Evolutionary conservation across 352 stramenopile genomes (phyloP).

Genomic region (Phytophthora citrophthora): DNA sequence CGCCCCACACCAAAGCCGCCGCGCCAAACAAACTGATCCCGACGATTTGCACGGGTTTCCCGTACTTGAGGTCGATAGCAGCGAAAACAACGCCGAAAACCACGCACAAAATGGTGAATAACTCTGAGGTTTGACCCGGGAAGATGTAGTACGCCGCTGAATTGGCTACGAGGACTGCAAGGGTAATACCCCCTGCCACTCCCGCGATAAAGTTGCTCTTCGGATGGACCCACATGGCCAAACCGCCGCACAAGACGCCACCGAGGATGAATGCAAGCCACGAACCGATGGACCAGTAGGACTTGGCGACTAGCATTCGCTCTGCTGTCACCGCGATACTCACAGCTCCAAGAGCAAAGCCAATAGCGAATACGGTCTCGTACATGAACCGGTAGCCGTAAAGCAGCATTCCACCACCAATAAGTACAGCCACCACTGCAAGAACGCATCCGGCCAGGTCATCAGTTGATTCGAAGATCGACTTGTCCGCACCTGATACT

Average conservation of each 20-base stretch:
- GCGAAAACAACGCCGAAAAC: constrained; percentile 38
- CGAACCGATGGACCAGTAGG: constrained; percentile 28
- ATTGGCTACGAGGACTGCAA: constrained; percentile 40
- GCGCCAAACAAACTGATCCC: constrained; percentile 43
- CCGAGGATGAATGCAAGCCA: constrained; percentile 46
- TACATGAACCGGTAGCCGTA: constrained; percentile 46
- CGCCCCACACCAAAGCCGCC: constrained; percentile 36
- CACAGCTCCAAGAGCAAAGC: constrained; percentile 37
- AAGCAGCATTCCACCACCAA: constrained; percentile 32
- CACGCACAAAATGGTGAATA: constrained; percentile 39
- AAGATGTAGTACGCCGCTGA: constrained; percentile 40
- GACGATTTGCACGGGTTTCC: constrained; percentile 41
- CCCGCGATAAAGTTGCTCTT: constrained; percentile 44
- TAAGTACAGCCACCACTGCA: constrained; percentile 36
- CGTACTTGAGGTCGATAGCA: constrained; percentile 34
- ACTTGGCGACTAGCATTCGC: constrained; percentile 37
- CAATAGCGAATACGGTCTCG: constrained; percentile 37
- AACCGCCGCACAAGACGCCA: constrained; percentile 34
- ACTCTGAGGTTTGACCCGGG: constrained; percentile 33
- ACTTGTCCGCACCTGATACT: constrained; percentile 17
- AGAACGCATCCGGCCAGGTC: constrained; percentile 34
- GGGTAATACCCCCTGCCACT: constrained; percentile 34
- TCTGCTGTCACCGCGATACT: constrained; percentile 35
- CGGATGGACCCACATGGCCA: constrained; percentile 41
- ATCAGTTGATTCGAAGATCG: constrained; percentile 38